These are phyloP conservation scores for Agrocybe chaxingu DNA, from an alignment of 768 basidiomycete species.

Conservation along the genomic window DNA sequence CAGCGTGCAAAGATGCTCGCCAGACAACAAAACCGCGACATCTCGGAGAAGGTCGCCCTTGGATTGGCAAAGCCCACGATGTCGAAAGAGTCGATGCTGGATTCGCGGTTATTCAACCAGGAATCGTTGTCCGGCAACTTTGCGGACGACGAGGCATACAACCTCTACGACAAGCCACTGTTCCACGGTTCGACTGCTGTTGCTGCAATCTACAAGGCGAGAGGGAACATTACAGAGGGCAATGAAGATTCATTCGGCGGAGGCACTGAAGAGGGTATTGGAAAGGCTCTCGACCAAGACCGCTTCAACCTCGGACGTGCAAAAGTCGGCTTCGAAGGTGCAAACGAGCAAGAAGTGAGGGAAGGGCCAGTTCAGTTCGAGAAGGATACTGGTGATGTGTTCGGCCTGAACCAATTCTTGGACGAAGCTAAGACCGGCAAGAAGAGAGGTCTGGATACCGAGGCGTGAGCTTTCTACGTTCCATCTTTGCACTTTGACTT, in stretches of 20 bases:
- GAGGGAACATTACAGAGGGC: conserved; percentile 79
- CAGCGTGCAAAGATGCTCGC: conserved; percentile 95
- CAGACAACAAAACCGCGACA: conserved; percentile 96
- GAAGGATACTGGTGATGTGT: conserved; percentile 96
- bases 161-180: conserved; percentile 89
- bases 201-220: conserved; percentile 99
- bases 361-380: conserved; percentile 99
- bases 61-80: conserved; percentile 95
- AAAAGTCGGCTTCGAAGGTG: conserved; percentile 87
- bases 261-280: conserved; percentile 94
- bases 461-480: conserved; percentile 43
- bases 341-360: conserved; percentile 75
- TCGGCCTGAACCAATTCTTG: conserved; percentile 95
- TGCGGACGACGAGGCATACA: conserved; percentile 92
- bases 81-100: conserved; percentile 96
- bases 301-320: conserved; percentile 88
- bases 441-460: conserved; percentile 82
- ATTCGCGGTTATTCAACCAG: conserved; percentile 96
- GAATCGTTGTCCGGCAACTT: conserved; percentile 81
- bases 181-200: conserved; percentile 96
- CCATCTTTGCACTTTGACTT: not conserved
- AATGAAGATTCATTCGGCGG: conserved; percentile 93
- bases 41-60: conserved; percentile 97
- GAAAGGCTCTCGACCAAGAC: conserved; percentile 87
- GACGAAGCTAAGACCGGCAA: conserved; percentile 96